Conservation (phyloP, 129 eudicot species). For the Centella asiatica region DNA sequence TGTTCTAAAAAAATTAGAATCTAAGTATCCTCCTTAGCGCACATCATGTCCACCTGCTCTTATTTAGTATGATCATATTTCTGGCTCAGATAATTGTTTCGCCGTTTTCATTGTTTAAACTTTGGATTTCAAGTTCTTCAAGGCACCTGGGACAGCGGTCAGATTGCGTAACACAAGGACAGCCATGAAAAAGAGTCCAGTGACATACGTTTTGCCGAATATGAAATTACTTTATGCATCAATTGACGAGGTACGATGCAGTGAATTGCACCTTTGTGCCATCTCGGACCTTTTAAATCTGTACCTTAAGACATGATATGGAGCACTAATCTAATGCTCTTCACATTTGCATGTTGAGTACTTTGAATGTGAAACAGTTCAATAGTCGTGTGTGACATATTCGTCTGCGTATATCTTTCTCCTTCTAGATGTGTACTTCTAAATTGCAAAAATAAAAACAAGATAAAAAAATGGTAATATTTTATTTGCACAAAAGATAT, state of each 20-base stretch:
- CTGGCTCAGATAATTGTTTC: constrained; percentile 7
- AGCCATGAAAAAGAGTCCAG: background rate
- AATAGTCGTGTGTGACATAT: background rate
- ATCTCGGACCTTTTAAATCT: background rate
- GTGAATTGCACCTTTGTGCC: background rate
- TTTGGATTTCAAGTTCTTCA: constrained; percentile 7
- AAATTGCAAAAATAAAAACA: background rate
- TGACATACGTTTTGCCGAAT: background rate
- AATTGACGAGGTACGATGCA: background rate
- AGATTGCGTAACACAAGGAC: background rate
- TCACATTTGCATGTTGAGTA: background rate
- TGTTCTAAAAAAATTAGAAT: constrained; percentile 63
- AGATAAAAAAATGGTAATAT: too few species aligned
- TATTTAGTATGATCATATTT: constrained; percentile 1
- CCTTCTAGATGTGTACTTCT: constrained; percentile 1
- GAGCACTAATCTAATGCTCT: too few species aligned
- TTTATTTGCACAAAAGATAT: too few species aligned
- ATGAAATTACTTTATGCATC: background rate
- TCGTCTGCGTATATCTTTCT: background rate
- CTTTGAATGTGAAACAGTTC: background rate
- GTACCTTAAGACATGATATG: background rate
- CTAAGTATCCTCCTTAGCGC: constrained; percentile 38
- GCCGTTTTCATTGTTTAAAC: constrained; percentile 1
- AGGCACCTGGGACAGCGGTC: background rate
- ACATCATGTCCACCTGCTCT: background rate